Base-by-base conservation (phyloP, 176 grass and related monocot species). In the Areca catechu region DNA sequence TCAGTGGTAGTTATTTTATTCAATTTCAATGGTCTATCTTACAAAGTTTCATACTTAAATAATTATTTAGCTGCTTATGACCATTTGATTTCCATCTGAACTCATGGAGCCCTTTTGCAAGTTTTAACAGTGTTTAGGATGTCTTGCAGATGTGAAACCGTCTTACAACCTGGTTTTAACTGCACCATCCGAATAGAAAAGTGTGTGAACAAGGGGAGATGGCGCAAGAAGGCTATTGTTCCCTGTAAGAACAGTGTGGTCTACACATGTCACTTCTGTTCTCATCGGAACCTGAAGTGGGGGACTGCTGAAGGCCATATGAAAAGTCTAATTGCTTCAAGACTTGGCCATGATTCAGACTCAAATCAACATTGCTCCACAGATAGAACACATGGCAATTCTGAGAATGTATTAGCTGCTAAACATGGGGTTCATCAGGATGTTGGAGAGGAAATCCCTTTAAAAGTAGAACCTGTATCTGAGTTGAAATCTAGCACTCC, bases 91-190 rank as follows among this genome's bases (percentile, higher is more conserved):
- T 43, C 7, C 3, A 43, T 12, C 34, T 43, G 10, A 7, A 10
- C 1, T 12, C 9, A 43, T 43, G 34, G 9, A 43, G 34, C 10
- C 7, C 34, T 9, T 12, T 1, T 43, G 34, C 12, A 43, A 43
- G 34, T 43, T 43, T 12, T 43, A 43, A 43, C 34, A 43, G 34
- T 2, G 34, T 43, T 1, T 43, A 43, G 1, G 3, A 1, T 43
- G 34, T 43, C 34, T 43, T 81, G 71, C 86, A 90, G 91, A 58
- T 95, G 91, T 15, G 83, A 95, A 60, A 84, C 86, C 43, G 25
- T 95, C 23, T 62, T 96, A 62, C 80, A 80, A n/a, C 83, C 91
- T 49, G 86, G 91, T 49, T 76, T 77, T 19, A 96, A 90, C 59
- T 89, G 82, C 62, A 95, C 62, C 9, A 60, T 95, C 12, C 82